Evolutionary conservation across 2,329 filamentous ascomycete species (phyloP).

Genomic region (Zymoseptoria crescenta): DNA sequence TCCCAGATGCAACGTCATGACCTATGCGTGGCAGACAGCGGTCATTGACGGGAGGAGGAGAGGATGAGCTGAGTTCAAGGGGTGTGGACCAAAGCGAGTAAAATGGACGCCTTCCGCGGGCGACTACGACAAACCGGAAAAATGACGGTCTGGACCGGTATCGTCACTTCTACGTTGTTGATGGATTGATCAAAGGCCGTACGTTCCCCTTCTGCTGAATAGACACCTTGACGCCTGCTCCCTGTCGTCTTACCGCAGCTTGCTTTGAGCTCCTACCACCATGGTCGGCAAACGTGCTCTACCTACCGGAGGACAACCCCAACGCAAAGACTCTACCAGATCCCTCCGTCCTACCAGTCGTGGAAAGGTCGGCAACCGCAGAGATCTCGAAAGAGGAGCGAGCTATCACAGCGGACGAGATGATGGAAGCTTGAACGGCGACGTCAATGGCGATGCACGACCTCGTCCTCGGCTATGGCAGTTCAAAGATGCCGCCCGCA

Average conservation of each 20-base stretch:
- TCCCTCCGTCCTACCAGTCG: slow-evolving; percentile 5
- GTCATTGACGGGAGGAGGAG: background rate
- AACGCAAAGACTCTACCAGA: slow-evolving; percentile 1
- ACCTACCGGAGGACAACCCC: slow-evolving; percentile 1
- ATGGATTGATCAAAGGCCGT: background rate
- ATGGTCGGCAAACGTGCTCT: slow-evolving; percentile 28
- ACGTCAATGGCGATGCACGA: slow-evolving; percentile 17
- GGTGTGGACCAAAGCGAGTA: background rate
- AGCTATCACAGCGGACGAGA: slow-evolving; percentile 6
- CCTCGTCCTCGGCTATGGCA: slow-evolving; percentile 28
- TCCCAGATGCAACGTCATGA: background rate
- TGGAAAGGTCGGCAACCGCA: slow-evolving; percentile 2
- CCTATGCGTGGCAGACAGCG: no score
- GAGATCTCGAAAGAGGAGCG: slow-evolving; percentile 15
- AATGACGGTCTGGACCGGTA: background rate
- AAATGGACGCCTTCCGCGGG: background rate
- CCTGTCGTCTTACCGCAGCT: background rate
- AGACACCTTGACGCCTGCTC: background rate
- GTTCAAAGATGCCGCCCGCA: slow-evolving; percentile 43
- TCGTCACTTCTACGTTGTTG: background rate
- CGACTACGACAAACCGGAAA: background rate
- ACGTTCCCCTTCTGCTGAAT: background rate
- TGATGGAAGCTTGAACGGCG: slow-evolving; percentile 10
- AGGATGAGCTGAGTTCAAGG: background rate
- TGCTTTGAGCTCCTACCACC: background rate